Conservation (phyloP, 495 filamentous ascomycete species). For the Amniculicola lignicola region DNA sequence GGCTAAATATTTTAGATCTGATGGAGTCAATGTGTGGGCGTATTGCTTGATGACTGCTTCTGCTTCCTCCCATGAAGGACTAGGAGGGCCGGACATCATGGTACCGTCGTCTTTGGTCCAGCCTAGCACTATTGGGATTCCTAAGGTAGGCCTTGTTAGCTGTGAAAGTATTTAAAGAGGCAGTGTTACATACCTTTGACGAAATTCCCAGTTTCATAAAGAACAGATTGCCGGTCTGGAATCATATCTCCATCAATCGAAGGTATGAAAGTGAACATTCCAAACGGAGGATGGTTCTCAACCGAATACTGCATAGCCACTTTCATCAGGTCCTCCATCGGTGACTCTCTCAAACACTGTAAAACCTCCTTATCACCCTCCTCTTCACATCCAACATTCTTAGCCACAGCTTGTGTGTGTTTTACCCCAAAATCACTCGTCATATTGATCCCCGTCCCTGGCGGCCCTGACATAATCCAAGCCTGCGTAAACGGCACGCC, state of each 20-base stretch:
- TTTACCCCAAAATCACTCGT: conserved; percentile 38
- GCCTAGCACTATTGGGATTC: conserved; percentile 36
- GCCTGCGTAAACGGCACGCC: conserved; percentile 15
- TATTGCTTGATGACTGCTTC: conserved; percentile 1
- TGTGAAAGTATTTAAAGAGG: background rate
- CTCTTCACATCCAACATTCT: conserved; percentile 26
- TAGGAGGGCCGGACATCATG: conserved; percentile 29
- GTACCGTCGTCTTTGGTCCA: conserved; percentile 41
- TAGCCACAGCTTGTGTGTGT: conserved; percentile 36
- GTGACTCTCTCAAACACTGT: conserved; percentile 38
- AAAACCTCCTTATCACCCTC: conserved; percentile 35
- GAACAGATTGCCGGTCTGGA: conserved; percentile 25
- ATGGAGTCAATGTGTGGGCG: background rate
- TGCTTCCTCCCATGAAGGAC: background rate
- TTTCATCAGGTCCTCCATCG: conserved; percentile 39
- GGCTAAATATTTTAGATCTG: too few relatives aligned
- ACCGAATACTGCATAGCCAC: conserved; percentile 13
- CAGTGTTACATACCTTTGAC: conserved; percentile 27
- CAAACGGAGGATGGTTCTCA: conserved; percentile 7
- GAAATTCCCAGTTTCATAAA: conserved; percentile 34
- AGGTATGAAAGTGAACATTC: conserved; percentile 34
- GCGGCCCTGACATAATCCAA: conserved; percentile 48
- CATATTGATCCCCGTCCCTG: conserved; percentile 46
- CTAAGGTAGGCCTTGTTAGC: conserved; percentile 6
- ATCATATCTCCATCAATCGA: conserved; percentile 39